These are phyloP conservation scores for Penicillium lividum DNA, from an alignment of 495 filamentous ascomycete species.

Conservation along the genomic window DNA sequence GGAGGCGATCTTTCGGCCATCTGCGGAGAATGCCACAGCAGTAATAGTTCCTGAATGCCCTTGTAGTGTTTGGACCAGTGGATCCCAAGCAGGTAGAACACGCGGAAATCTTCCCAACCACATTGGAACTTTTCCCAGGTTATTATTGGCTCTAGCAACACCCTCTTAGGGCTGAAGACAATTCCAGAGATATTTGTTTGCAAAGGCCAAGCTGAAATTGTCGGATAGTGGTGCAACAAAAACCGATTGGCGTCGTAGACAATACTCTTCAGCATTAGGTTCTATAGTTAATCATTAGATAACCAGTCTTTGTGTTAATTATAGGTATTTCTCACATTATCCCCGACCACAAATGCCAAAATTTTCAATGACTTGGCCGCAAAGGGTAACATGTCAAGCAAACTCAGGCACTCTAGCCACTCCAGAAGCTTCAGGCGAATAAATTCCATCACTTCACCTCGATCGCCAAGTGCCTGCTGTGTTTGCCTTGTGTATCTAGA, in stretches of 20 bases:
- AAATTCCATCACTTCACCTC: conserved; percentile 7
- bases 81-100: not conserved
- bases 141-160: conserved; percentile 17
- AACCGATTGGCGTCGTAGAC: conserved; percentile 25
- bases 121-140: conserved; percentile 9
- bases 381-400: conserved; percentile 16
- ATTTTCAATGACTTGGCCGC: not conserved
- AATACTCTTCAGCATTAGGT: not conserved
- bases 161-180: conserved; percentile 19
- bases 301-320: not conserved
- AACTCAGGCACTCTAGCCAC: conserved; percentile 30
- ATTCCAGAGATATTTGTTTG: conserved; percentile 21
- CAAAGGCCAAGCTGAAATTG: conserved; percentile 15
- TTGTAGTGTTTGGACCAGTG: conserved; percentile 1
- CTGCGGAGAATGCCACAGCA: too few species aligned
- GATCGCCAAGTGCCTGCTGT: not conserved
- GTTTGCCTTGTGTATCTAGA: not conserved
- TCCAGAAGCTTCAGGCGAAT: conserved; percentile 22
- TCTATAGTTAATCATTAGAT: not conserved
- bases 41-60: too few species aligned
- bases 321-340: not conserved
- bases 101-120: not conserved
- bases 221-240: conserved; percentile 18
- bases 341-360: not conserved
- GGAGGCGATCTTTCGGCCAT: too few species aligned